Percentiles rank a stretch among this genome's conserved stretches.
Evolutionary conservation across 257 asterid species (phyloP).

Genomic region (Mentha longifolia): DNA sequence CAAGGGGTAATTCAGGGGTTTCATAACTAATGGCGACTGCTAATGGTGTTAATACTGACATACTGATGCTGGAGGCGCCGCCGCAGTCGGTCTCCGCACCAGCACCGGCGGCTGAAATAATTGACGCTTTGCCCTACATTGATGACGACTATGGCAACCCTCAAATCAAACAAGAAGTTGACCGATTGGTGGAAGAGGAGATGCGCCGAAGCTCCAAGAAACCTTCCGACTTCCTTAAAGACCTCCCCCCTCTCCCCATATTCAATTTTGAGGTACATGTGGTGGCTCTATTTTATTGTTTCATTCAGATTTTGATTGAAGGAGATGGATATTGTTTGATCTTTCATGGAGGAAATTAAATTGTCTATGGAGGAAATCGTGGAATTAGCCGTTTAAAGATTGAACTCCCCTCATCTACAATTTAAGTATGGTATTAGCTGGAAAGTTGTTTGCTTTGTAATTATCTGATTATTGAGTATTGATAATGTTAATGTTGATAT

Average conservation of each 20-base stretch:
- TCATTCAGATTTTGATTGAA: background rate
- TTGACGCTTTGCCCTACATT: conserved; percentile 95
- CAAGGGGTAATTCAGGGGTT: conserved; percentile 19
- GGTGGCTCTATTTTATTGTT: conserved; percentile 8
- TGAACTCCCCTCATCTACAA: background rate
- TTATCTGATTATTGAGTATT: background rate
- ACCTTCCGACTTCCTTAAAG: conserved; percentile 94
- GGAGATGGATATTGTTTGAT: background rate
- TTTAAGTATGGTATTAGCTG: conserved; percentile 3
- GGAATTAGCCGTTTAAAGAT: conserved; percentile 7
- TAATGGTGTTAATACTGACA: conserved; percentile 47
- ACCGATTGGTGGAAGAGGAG: conserved; percentile 89
- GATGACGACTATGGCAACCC: conserved; percentile 94
- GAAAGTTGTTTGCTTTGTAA: background rate
- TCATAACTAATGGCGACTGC: conserved; percentile 37
- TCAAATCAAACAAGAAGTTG: conserved; percentile 75
- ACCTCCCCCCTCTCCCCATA: conserved; percentile 79
- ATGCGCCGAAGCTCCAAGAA: conserved; percentile 87
- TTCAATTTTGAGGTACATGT: conserved; percentile 63
- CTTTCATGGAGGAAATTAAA: conserved; percentile 18
- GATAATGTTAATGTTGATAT: conserved; percentile 6
- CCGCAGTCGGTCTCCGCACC: conserved; percentile 54
- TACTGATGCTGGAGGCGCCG: conserved; percentile 93
- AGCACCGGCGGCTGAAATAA: conserved; percentile 55
- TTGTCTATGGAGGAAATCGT: background rate